Base-by-base conservation (phyloP, 768 basidiomycete species). In the Xerocomellus chrysenteron region DNA sequence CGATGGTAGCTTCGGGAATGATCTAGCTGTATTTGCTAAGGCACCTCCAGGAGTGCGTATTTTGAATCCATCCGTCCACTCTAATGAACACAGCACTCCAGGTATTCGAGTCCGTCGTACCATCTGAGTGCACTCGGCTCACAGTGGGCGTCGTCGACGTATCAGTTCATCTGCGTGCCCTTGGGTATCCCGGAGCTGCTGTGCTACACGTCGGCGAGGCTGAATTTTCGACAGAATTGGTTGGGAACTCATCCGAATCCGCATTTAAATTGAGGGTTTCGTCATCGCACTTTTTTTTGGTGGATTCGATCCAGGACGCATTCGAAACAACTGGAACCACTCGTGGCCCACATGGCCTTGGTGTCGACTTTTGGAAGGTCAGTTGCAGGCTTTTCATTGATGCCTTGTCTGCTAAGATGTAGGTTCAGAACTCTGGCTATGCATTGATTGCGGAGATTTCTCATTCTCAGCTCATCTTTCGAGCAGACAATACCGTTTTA, bases 51-150 rank as follows among this genome's bases (percentile, higher is more conserved):
- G 91, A 21, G 96, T 94, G 72, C 58, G 89, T 79, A 11, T 44
- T 26, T 40, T 52, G n/a, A 48, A 47, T 50, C 33, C 28, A 40
- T 51, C 43, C 45, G 11, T 16, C 19, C 37, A 19, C 24, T 50
- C 58, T 47, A 57, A 48, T 28, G 40, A 41, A 56, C 24, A 32
- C 19, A 28, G 47, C 30, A 17, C 47, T 36, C 7, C 57, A 85
- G 94, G 88, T 90, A 1, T 99, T 99, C 66, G 95, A 95, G 70
- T 82, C 92, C 24, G 94, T 97, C 13, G 84, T 94, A 16, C 97
- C 97, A 2, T 93, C 81, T 53, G 97, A 98, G 68, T 75, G 88
- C 42, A 98, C 94, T 7, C 76, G 78, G 12, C 72, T 98, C 26
- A 75, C 79, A n/a, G 57, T 95, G 35, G 82, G 79, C 59, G 64